These are phyloP conservation scores for Trichoderma sp. DNA, from an alignment of 2,329 filamentous ascomycete species.

Conservation along the genomic window DNA sequence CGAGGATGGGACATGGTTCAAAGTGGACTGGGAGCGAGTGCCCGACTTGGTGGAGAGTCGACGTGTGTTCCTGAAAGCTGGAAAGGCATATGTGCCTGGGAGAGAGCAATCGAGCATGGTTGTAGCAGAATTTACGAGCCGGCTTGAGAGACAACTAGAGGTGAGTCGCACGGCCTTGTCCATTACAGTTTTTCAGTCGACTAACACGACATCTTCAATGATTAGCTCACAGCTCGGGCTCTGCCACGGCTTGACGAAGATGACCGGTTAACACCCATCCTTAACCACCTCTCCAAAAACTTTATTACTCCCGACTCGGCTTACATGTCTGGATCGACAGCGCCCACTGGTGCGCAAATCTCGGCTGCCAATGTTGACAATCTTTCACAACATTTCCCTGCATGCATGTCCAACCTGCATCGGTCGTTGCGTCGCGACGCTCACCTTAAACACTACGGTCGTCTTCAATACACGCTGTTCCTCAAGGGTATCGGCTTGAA, in stretches of 20 bases:
- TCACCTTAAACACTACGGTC: slow-evolving; percentile 89
- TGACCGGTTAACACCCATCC: slow-evolving; percentile 72
- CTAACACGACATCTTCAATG: background rate
- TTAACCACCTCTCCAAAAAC: slow-evolving; percentile 83
- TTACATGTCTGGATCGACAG: slow-evolving; percentile 62
- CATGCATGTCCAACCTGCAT: slow-evolving; percentile 94
- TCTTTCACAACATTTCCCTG: slow-evolving; percentile 77
- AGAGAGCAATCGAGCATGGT: slow-evolving; percentile 88
- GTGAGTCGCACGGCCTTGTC: slow-evolving; percentile 43
- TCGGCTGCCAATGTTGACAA: slow-evolving; percentile 76
- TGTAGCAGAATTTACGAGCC: slow-evolving; percentile 76
- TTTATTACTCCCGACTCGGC: slow-evolving; percentile 88
- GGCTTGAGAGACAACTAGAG: slow-evolving; percentile 79
- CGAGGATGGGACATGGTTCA: slow-evolving; percentile 90
- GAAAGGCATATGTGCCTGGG: slow-evolving; percentile 88
- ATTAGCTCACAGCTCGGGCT: slow-evolving; percentile 79
- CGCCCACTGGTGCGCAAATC: slow-evolving; percentile 69
- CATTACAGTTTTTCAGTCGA: background rate
- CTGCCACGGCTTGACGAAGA: slow-evolving; percentile 93
- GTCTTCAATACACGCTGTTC: slow-evolving; percentile 93
- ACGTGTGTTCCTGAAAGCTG: slow-evolving; percentile 70
- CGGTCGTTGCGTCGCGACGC: slow-evolving; percentile 79
- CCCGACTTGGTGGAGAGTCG: slow-evolving; percentile 83
- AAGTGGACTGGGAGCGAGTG: slow-evolving; percentile 92
- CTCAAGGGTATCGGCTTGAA: slow-evolving; percentile 91